These are phyloP conservation scores for Aureobasidium mangrovei DNA, from an alignment of 2,329 filamentous ascomycete genomes.

Conservation along the genomic window DNA sequence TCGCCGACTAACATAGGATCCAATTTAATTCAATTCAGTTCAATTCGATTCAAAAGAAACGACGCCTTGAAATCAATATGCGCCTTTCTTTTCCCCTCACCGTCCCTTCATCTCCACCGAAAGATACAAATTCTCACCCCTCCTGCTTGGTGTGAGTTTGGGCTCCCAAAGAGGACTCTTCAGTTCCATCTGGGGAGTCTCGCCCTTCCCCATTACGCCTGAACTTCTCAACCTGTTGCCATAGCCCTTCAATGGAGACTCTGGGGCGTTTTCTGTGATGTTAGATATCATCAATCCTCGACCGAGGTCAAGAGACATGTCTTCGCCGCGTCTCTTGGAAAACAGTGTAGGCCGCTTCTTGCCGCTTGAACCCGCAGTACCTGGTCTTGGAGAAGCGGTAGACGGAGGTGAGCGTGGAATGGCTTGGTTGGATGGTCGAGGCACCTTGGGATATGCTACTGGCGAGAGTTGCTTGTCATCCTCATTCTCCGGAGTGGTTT, in stretches of 20 bases:
- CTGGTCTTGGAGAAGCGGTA: conserved; percentile 8
- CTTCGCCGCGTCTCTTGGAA: neutral
- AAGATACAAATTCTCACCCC: conserved; percentile 55
- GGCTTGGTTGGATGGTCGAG: conserved; percentile 38
- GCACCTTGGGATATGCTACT: conserved; percentile 41
- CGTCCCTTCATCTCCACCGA: conserved; percentile 26
- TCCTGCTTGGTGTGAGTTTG: conserved; percentile 55
- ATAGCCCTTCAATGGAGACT: conserved; percentile 25
- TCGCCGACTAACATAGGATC: no score
- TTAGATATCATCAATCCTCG: conserved; percentile 14
- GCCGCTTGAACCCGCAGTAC: neutral
- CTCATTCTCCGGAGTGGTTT: conserved; percentile 39
- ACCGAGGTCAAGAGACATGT: neutral
- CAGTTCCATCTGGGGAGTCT: conserved; percentile 15
- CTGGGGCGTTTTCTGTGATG: conserved; percentile 15
- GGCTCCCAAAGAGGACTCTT: conserved; percentile 51
- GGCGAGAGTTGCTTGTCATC: conserved; percentile 35
- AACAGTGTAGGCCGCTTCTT: neutral
- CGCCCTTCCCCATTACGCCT: neutral
- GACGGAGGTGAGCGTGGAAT: conserved; percentile 30
- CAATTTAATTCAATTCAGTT: no score
- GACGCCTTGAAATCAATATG: conserved; percentile 16
- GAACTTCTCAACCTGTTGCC: conserved; percentile 15
- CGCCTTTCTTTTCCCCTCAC: conserved; percentile 11
- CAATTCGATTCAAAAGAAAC: neutral